These are phyloP conservation scores for Didymella segeticola DNA, from an alignment of 2,329 filamentous ascomycete genomes.

Conservation along the genomic window DNA sequence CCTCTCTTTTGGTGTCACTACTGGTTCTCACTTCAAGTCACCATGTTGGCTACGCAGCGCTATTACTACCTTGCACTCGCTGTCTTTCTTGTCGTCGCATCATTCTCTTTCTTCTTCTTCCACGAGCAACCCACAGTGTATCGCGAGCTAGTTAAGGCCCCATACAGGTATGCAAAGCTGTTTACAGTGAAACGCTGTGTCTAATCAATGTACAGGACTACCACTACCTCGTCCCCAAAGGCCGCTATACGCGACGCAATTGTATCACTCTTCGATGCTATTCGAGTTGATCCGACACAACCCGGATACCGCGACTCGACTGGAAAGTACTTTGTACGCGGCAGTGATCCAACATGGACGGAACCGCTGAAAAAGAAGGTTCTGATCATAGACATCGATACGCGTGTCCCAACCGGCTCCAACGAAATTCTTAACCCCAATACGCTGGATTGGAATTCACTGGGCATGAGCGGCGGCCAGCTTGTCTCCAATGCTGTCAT, in stretches of 20 bases:
- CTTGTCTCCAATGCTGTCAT: slow-evolving; percentile 38
- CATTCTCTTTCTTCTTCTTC: slow-evolving; percentile 21
- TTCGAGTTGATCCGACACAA: slow-evolving; percentile 21
- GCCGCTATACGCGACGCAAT: slow-evolving; percentile 23
- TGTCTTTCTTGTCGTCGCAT: slow-evolving; percentile 18
- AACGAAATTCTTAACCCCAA: slow-evolving; percentile 43
- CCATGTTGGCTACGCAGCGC: slow-evolving; percentile 26
- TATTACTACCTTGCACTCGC: slow-evolving; percentile 19
- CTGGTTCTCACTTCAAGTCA: slow-evolving; percentile 1
- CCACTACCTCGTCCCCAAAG: slow-evolving; percentile 8
- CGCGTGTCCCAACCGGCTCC: slow-evolving; percentile 40
- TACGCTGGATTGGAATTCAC: slow-evolving; percentile 41
- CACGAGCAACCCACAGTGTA: slow-evolving; percentile 8
- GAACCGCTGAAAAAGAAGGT: slow-evolving; percentile 30
- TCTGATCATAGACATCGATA: slow-evolving; percentile 43
- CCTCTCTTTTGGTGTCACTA: background rate
- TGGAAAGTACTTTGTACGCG: slow-evolving; percentile 18
- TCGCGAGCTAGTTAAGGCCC: slow-evolving; percentile 7
- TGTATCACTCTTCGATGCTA: slow-evolving; percentile 21
- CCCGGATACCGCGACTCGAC: slow-evolving; percentile 20
- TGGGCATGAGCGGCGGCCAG: slow-evolving; percentile 26
- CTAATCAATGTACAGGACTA: background rate
- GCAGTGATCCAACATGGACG: slow-evolving; percentile 26
- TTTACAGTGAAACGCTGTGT: background rate
- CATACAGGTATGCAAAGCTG: slow-evolving; percentile 15